Evolutionary conservation across 2,329 filamentous ascomycete genomes (phyloP).

Genomic region (Tolypocladium amazonense): DNA sequence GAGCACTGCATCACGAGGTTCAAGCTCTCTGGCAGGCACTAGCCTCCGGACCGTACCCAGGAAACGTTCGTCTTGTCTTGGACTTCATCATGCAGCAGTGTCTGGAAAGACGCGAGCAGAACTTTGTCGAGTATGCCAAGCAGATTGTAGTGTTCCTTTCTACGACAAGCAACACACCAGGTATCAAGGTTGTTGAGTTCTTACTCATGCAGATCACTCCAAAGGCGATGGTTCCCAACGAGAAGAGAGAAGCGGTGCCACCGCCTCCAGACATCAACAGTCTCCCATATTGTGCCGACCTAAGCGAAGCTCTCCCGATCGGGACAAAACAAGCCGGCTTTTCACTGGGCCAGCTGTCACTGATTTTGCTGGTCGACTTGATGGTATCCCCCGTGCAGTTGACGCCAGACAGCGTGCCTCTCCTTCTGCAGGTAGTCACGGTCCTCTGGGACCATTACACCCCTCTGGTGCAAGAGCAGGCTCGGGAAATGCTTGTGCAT

Average conservation of each 20-base stretch:
- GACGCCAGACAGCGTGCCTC: constrained; percentile 66
- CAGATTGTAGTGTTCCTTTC: constrained; percentile 96
- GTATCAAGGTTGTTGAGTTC: constrained; percentile 89
- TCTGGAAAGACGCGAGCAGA: constrained; percentile 87
- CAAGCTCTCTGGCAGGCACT: constrained; percentile 96
- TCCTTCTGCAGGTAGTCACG: constrained; percentile 81
- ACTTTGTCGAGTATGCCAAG: constrained; percentile 96
- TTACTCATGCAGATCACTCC: constrained; percentile 83
- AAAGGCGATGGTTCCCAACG: constrained; percentile 91
- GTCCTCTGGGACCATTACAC: constrained; percentile 98
- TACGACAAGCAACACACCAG: constrained; percentile 61
- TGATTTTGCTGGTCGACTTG: constrained; percentile 89
- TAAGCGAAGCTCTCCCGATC: constrained; percentile 67
- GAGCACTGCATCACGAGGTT: constrained; percentile 85
- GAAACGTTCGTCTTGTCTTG: constrained; percentile 87
- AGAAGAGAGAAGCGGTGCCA: constrained; percentile 60
- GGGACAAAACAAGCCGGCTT: constrained; percentile 89
- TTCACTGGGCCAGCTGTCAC: constrained; percentile 81
- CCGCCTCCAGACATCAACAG: constrained; percentile 62
- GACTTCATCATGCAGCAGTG: constrained; percentile 96
- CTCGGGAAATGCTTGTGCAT: constrained; percentile 94
- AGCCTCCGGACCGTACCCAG: constrained; percentile 82
- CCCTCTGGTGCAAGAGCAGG: constrained; percentile 88
- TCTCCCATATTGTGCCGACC: constrained; percentile 82
- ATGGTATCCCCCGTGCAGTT: constrained; percentile 89